phyloP scores from a whole-genome alignment of 2,329 filamentous ascomycete species.

The Pseudopithomyces chartarum region DNA sequence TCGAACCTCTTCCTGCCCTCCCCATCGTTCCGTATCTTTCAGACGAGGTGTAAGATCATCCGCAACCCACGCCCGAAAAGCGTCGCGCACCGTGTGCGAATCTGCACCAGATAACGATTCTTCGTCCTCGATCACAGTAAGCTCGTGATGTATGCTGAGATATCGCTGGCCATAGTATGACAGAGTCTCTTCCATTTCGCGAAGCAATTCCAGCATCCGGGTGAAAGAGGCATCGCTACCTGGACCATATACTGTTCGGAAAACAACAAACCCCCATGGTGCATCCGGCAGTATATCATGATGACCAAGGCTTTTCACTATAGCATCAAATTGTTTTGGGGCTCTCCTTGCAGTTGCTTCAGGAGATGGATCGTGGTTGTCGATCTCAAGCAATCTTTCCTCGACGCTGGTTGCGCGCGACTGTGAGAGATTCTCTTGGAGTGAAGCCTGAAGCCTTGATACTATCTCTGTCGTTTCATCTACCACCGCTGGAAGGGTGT shows the following conservation, averaged over 20 bases:
- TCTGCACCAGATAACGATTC: slow-evolving; percentile 18
- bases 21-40: slow-evolving; percentile 7
- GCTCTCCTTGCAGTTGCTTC: too few relatives aligned
- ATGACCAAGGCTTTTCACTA: background rate
- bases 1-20: slow-evolving; percentile 7
- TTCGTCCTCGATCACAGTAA: slow-evolving; percentile 22
- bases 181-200: background rate
- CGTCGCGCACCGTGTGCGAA: slow-evolving; percentile 18
- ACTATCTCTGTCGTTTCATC: too few relatives aligned
- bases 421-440: too few relatives aligned
- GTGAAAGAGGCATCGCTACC: slow-evolving; percentile 15
- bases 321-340: background rate
- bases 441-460: too few relatives aligned
- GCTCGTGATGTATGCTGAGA: slow-evolving; percentile 12
- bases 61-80: slow-evolving; percentile 21
- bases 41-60: slow-evolving; percentile 20
- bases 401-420: too few relatives aligned
- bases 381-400: too few relatives aligned
- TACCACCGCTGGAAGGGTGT: too few relatives aligned
- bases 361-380: too few relatives aligned
- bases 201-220: slow-evolving; percentile 12
- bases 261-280: slow-evolving; percentile 19
- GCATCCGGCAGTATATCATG: background rate
- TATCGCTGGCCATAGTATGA: slow-evolving; percentile 3
- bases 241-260: slow-evolving; percentile 17